A percentile compares a stretch with the other conserved stretches of the same genome.
phyloP scores from a whole-genome alignment of 2,329 filamentous ascomycete genomes.

The Paecilomyces formosus region DNA sequence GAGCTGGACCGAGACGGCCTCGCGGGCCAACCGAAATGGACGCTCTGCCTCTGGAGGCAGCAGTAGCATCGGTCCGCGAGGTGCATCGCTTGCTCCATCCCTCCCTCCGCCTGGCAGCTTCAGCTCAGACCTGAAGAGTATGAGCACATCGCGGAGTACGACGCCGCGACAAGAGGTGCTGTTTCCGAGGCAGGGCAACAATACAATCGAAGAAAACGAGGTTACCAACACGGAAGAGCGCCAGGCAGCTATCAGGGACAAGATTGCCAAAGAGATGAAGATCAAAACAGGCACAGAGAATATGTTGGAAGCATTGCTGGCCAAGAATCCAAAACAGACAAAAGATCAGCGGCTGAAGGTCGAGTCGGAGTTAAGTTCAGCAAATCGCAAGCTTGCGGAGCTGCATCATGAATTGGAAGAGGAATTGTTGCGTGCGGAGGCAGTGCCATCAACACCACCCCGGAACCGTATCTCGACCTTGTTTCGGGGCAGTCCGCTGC shows the following conservation, averaged over 20 bases:
- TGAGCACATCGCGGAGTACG: conserved; percentile 55
- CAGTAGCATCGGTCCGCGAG: conserved; percentile 59
- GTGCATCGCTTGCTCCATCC: conserved; percentile 61
- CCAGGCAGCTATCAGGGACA: conserved; percentile 68
- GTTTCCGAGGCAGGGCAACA: conserved; percentile 37
- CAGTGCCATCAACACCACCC: conserved; percentile 43
- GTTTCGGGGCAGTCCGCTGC: conserved; percentile 49
- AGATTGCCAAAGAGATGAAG: conserved; percentile 91
- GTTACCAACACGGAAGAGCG: conserved; percentile 59
- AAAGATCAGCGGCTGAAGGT: conserved; percentile 74
- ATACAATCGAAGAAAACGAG: conserved; percentile 56
- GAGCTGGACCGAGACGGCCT: conserved; percentile 28
- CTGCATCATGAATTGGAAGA: conserved; percentile 53
- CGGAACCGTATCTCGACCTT: conserved; percentile 50
- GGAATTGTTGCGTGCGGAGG: conserved; percentile 51
- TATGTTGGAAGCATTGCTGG: conserved; percentile 86
- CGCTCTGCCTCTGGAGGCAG: conserved; percentile 51
- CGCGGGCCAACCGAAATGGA: conserved; percentile 27
- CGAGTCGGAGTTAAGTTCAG: conserved; percentile 83
- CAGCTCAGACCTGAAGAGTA: conserved; percentile 74
- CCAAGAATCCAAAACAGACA: conserved; percentile 91
- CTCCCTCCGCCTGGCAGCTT: conserved; percentile 74
- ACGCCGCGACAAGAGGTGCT: conserved; percentile 51
- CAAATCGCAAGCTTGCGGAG: conserved; percentile 63
- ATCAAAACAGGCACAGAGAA: conserved; percentile 98